phyloP scores from a whole-genome alignment of 2,329 filamentous ascomycete species.

The Ophiostoma himal-ulmi region DNA sequence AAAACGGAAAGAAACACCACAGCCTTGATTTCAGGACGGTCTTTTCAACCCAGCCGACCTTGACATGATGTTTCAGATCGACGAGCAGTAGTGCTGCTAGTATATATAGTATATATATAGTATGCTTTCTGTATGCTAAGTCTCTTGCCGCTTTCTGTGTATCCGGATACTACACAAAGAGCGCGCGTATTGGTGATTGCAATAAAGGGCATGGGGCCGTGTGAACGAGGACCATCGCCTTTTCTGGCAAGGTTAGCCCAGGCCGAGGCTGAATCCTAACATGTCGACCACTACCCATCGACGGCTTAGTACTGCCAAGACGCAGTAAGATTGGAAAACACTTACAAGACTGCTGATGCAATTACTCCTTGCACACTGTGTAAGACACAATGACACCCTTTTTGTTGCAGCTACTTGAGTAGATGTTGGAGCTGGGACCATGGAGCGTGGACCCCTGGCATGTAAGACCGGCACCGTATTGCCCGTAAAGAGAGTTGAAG shows the following conservation, averaged over 20 bases:
- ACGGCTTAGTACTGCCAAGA: not conserved
- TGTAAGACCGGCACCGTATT: not conserved
- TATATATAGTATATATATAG: too few species aligned
- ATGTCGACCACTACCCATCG: not conserved
- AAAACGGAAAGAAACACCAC: not conserved
- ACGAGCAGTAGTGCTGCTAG: too few species aligned
- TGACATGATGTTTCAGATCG: too few species aligned
- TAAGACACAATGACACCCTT: constrained; percentile 1
- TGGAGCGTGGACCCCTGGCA: not conserved
- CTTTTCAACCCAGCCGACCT: too few species aligned
- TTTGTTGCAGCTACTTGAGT: not conserved
- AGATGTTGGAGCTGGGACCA: not conserved
- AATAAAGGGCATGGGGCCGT: too few species aligned
- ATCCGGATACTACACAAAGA: too few species aligned
- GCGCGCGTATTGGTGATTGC: too few species aligned
- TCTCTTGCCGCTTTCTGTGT: too few species aligned
- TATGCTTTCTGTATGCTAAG: too few species aligned
- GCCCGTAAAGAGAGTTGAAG: not conserved
- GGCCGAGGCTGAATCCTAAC: not conserved
- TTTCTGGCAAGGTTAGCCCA: too few species aligned
- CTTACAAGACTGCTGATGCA: not conserved
- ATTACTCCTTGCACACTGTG: not conserved
- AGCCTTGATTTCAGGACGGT: not conserved
- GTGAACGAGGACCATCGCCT: too few species aligned
- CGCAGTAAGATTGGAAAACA: not conserved